phyloP scores from a whole-genome alignment of 495 filamentous ascomycete species.

The Annulohypoxylon maeteangense region DNA sequence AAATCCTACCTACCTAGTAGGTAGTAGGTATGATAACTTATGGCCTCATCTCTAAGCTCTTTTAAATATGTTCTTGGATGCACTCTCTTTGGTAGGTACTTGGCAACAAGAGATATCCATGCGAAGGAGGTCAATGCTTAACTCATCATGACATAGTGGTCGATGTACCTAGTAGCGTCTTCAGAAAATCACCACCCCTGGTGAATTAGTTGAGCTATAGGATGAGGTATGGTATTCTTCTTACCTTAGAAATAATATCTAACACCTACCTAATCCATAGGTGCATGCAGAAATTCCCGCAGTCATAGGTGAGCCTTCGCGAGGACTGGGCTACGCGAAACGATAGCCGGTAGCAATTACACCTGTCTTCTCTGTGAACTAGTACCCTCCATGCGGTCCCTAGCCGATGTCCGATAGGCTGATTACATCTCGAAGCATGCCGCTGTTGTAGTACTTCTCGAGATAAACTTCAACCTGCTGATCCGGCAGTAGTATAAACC shows the following conservation, averaged over 20 bases:
- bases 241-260: background rate
- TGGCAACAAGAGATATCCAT: too few species aligned
- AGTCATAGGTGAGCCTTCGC: constrained; percentile 9
- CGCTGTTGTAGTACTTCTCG: constrained; percentile 14
- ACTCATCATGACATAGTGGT: constrained; percentile 14
- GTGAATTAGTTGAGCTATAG: constrained; percentile 22
- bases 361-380: constrained; percentile 9
- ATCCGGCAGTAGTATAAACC: background rate
- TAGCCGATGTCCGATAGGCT: constrained; percentile 25
- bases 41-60: too few species aligned
- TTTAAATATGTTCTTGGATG: too few species aligned
- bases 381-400: constrained; percentile 16
- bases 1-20: background rate
- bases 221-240: background rate
- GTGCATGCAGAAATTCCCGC: constrained; percentile 35
- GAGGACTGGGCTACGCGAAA: background rate
- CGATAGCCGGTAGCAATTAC: constrained; percentile 24
- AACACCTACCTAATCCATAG: constrained; percentile 1
- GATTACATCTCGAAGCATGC: constrained; percentile 12
- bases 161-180: constrained; percentile 26
- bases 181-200: constrained; percentile 24
- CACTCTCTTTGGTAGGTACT: too few species aligned
- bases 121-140: too few species aligned
- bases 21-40: too few species aligned
- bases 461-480: constrained; percentile 21